A percentile compares a stretch with the other conserved stretches of the same genome.
Conservation (phyloP, 2,329 filamentous ascomycete species). For the Pseudocercospora fijiensis region DNA sequence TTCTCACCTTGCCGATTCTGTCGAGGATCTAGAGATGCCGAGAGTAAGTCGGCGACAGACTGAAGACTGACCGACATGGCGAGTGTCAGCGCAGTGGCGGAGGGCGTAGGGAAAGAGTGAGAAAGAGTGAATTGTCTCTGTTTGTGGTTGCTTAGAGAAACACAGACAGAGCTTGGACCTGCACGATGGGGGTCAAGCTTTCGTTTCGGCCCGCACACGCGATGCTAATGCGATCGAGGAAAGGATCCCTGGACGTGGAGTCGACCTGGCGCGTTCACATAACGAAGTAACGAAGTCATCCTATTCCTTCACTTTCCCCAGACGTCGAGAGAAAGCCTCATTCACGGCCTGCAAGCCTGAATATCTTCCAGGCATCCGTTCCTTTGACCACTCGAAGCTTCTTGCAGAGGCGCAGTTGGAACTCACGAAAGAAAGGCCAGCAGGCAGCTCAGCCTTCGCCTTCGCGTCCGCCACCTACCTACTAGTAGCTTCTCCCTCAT, state of each 20-base stretch:
- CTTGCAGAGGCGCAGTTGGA: background rate
- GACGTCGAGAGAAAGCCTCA: background rate
- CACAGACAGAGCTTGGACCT: constrained; percentile 3
- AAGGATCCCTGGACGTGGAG: background rate
- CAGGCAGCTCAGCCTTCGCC: constrained; percentile 8
- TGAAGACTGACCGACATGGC: constrained; percentile 62
- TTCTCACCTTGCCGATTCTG: constrained; percentile 83
- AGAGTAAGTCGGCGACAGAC: constrained; percentile 75
- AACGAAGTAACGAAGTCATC: background rate
- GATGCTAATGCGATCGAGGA: background rate
- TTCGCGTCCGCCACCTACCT: constrained; percentile 16
- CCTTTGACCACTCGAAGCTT: constrained; percentile 2
- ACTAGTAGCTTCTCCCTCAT: background rate
- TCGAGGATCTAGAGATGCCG: constrained; percentile 83
- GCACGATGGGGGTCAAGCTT: background rate
- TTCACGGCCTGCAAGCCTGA: background rate
- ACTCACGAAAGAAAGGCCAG: too few species aligned
- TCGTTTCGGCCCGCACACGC: background rate
- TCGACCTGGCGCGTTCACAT: background rate
- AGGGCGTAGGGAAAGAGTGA: background rate
- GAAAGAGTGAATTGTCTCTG: background rate
- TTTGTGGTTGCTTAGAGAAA: constrained; percentile 1
- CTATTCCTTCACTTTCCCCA: background rate
- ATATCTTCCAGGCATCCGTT: background rate
- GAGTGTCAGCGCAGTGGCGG: background rate